Percentiles rank a stretch among this genome's conserved stretches.
These are phyloP conservation scores for Gremmenia infestans DNA, from an alignment of 2,329 filamentous ascomycete species.

Conservation along the genomic window DNA sequence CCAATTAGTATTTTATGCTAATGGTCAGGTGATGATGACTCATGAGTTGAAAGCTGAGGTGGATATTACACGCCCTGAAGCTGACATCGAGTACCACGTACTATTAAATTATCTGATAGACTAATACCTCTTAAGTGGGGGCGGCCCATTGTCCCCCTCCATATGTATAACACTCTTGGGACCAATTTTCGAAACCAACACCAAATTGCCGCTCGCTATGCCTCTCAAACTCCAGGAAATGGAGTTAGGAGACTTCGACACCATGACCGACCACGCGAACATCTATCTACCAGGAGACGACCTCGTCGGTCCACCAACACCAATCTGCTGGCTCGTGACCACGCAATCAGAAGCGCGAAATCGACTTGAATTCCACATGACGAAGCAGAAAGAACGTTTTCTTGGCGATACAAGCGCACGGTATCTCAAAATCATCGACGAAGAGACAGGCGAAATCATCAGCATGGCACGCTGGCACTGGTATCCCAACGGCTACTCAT, in stretches of 20 bases:
- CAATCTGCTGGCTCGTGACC: slow-evolving; percentile 8
- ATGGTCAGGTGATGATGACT: too few species aligned
- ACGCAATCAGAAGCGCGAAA: slow-evolving; percentile 4
- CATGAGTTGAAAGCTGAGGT: too few species aligned
- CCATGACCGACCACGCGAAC: slow-evolving; percentile 6
- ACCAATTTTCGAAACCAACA: neutral
- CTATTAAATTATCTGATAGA: too few species aligned
- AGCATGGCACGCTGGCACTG: slow-evolving; percentile 21
- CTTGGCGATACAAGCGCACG: slow-evolving; percentile 10
- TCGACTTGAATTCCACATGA: slow-evolving; percentile 11
- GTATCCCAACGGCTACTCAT: slow-evolving; percentile 17
- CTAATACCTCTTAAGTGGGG: too few species aligned
- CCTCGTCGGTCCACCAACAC: slow-evolving; percentile 10
- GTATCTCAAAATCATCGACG: slow-evolving; percentile 19
- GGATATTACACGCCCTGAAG: too few species aligned
- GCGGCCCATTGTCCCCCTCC: too few species aligned
- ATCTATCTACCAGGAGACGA: slow-evolving; percentile 12
- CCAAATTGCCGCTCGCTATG: neutral
- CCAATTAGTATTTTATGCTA: too few species aligned
- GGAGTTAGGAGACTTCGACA: slow-evolving; percentile 9
- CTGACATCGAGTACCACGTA: too few species aligned
- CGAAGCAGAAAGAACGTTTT: slow-evolving; percentile 17
- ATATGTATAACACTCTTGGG: too few species aligned
- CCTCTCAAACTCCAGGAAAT: slow-evolving; percentile 5
- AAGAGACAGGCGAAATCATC: slow-evolving; percentile 6